These are phyloP conservation scores for Nicotiana sylvestris DNA, from an alignment of 257 asterid species.

Conservation along the genomic window DNA sequence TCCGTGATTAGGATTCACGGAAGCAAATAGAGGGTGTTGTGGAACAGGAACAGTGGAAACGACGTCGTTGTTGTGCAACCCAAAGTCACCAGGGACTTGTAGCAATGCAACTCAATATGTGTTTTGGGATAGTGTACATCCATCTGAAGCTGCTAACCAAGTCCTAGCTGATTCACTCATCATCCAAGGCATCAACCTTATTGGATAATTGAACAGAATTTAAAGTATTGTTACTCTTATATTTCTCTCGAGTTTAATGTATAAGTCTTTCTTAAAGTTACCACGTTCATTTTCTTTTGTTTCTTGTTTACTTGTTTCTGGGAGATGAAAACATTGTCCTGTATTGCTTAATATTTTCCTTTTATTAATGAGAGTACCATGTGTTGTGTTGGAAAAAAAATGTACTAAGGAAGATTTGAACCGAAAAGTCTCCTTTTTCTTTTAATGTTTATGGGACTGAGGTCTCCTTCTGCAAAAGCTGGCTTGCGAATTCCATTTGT, in stretches of 20 bases:
- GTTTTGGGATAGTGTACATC: conserved; percentile 98
- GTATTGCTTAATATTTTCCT: background rate
- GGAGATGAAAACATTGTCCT: background rate
- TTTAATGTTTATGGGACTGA: no score
- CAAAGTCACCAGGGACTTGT: conserved; percentile 70
- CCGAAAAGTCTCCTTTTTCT: background rate
- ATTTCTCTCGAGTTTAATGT: background rate
- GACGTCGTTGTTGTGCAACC: conserved; percentile 67
- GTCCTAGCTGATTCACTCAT: conserved; percentile 64
- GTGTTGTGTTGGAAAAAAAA: background rate
- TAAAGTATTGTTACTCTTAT: background rate
- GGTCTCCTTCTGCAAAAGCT: no score
- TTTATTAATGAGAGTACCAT: background rate
- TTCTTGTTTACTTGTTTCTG: background rate
- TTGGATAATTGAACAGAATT: conserved; percentile 31
- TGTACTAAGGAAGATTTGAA: background rate
- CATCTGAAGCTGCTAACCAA: conserved; percentile 82
- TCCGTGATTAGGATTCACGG: conserved; percentile 52
- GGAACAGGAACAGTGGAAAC: conserved; percentile 88
- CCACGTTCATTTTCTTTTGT: background rate
- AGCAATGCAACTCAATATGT: conserved; percentile 68
- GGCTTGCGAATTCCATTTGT: no score
- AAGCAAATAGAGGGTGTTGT: conserved; percentile 77
- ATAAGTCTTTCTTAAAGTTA: background rate
- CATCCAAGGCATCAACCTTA: conserved; percentile 60